Evolutionary conservation across 2,329 filamentous ascomycete genomes (phyloP), one percentile per base, ranked within the genome.

Genomic region (Diaporthe australafricana): DNA sequence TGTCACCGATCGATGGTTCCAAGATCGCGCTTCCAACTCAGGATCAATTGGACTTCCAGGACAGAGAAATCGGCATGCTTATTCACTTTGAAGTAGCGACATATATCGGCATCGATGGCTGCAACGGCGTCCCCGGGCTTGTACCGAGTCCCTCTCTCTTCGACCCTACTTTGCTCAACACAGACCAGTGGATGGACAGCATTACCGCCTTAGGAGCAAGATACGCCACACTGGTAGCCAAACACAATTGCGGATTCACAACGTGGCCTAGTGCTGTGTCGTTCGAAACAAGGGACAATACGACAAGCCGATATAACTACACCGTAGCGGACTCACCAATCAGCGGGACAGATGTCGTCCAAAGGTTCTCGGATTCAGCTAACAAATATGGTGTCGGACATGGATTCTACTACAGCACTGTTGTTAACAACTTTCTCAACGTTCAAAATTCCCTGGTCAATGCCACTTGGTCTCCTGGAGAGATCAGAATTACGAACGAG

Each of bases 161-260:
- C 32, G 72, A 75, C 52, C 77, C 76, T 3, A 72, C 70, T 2
- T 52, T 75, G 50, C 70, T 78, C 50, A 75, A 77, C 60, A 78
- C 77, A 3, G 76, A 78, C 70, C 76, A 74, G 56, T 79, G 78
- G 78, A 76, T 79, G 75, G 76, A 79, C 35, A 73, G 75, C 8
- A 76, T 77, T 47, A 68, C 62, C 22, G 75, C 77, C 11, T 65
- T 77, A 0, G 78, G 78, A n/a, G 78, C 75, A 12, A 76, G 75
- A 47, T 79, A 78, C 62, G 78, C 78, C 20, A 79, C 78, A 0
- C 72, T 79, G 32, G 78, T 79, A 6, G 78, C 76, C 11, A 79
- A 79, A 63, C 78, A 79, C 69, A 79, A 79, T 57, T 79, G 78
- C 68, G 78, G 78, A 16, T 79, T 79, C 70, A 75, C 76, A 3